These are phyloP conservation scores for Ceratocystis papillata DNA, from an alignment of 2,329 filamentous ascomycete genomes.

Conservation along the genomic window DNA sequence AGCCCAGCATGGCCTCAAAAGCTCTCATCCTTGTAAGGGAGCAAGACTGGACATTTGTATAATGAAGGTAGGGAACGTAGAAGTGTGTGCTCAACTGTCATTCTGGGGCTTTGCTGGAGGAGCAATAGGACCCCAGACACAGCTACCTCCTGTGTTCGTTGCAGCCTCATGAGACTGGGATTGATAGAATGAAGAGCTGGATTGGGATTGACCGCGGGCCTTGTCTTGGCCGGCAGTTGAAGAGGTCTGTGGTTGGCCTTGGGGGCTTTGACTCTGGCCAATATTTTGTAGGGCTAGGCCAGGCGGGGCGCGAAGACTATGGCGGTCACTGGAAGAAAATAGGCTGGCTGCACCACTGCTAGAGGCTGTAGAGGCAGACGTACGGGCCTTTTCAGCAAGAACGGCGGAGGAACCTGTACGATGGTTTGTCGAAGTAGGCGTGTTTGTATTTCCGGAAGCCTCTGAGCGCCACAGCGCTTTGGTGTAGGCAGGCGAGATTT, in stretches of 20 bases:
- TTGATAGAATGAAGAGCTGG: background rate
- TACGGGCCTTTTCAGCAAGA: background rate
- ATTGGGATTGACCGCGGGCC: background rate
- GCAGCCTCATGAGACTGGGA: background rate
- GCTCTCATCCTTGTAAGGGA: background rate
- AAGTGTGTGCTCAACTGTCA: background rate
- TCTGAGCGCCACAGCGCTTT: conserved; percentile 5
- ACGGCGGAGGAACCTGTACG: background rate
- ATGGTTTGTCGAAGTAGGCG: background rate
- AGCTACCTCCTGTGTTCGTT: conserved; percentile 17
- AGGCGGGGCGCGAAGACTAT: background rate
- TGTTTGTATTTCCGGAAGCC: conserved; percentile 1
- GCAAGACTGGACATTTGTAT: background rate
- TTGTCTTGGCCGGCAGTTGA: background rate
- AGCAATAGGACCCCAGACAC: conserved; percentile 30
- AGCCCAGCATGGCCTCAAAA: background rate
- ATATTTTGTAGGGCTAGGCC: background rate
- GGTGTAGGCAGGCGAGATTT: conserved; percentile 17
- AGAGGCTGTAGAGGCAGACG: background rate
- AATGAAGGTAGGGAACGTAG: background rate
- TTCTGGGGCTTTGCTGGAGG: conserved; percentile 30
- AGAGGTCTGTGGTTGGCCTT: background rate
- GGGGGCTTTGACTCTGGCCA: background rate
- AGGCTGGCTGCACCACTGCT: background rate
- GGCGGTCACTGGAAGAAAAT: conserved; percentile 7